Evolutionary conservation across 305 asterid genomes (phyloP).

Genomic region (Petunia hybrid): DNA sequence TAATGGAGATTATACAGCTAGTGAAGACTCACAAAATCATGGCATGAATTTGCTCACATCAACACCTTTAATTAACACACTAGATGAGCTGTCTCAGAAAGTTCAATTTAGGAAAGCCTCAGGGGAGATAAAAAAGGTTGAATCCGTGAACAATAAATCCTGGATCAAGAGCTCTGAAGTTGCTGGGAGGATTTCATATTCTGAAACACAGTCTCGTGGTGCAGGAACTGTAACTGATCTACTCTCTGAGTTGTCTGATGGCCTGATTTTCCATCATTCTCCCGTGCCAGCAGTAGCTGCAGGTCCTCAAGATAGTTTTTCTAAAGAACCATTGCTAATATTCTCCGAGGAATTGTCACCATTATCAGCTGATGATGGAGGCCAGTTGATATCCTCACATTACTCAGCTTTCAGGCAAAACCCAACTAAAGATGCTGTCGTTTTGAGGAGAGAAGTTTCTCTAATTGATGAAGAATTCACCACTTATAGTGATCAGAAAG

Average conservation of each 20-base stretch:
- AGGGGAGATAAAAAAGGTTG: conserved; percentile 39
- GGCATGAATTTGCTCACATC: conserved; percentile 44
- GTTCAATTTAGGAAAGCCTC: conserved; percentile 38
- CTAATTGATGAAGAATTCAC: conserved; percentile 57
- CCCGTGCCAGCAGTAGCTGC: conserved; percentile 41
- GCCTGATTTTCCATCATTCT: conserved; percentile 45
- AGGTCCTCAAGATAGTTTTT: conserved; percentile 38
- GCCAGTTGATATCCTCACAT: conserved; percentile 43
- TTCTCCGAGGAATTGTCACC: conserved; percentile 41
- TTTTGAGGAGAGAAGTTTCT: conserved; percentile 49
- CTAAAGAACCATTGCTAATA: conserved; percentile 40
- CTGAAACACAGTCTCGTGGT: conserved; percentile 46
- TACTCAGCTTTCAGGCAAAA: conserved; percentile 37
- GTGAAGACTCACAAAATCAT: conserved; percentile 44
- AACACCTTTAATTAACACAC: conserved; percentile 42
- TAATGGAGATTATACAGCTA: conserved; percentile 40
- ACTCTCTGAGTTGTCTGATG: conserved; percentile 43
- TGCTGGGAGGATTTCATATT: conserved; percentile 41
- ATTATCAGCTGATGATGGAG: conserved; percentile 45
- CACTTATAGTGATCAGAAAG: conserved; percentile 42
- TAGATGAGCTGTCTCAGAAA: conserved; percentile 44
- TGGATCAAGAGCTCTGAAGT: conserved; percentile 48
- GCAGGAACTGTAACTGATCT: conserved; percentile 41
- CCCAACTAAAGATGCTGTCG: conserved; percentile 37
- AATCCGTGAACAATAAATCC: conserved; percentile 41